Evolutionary conservation across 352 stramenopile species (phyloP), one percentile per base, ranked within the genome.

Genomic region (Pythium monospermum): DNA sequence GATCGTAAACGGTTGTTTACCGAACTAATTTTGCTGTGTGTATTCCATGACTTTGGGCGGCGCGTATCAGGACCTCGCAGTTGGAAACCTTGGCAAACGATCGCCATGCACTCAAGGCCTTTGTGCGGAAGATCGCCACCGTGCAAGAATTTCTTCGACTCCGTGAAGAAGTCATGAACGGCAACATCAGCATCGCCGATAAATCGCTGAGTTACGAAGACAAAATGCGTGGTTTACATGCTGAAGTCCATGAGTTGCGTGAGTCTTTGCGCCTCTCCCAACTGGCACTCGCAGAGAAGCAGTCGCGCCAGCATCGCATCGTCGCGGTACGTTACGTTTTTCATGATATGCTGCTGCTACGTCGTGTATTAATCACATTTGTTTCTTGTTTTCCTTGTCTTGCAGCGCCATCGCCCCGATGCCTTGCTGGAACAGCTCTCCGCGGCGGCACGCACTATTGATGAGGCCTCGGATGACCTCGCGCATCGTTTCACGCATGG

Each of bases 161-260:
- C 4, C 74, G 79, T 23, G 77, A 87, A 37, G 77, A 91, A 37
- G 69, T 91, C 18, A 75, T 93, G 63, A 73, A 68, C 23, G 83
- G 78, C 54, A 93, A 93, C 53, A 85, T 87, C 60, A 60, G 61
- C 25, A 86, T 86, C 45, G 82, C 82, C 18, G 71, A 87, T 45
- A 80, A 71, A 36, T 87, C 81, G 43, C 68, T 93, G 1, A 50
- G 49, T 7, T 73, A 85, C 55, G 79, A 93, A 31, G 61, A 26
- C 7, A 60, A 71, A 25, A 48, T 91, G 54, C 68, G 60, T 3
- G 64, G 64, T 10, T 59, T 91, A 1, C 79, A 89, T 51, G 42
- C 25, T 11, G 68, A 84, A 27, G 70, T 90, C 18, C 52, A 80
- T 22, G 32, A 59, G 26, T 61, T 90, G 41, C 75, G 75, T 8